Percentiles rank a stretch among this genome's conserved stretches.
These are phyloP conservation scores for Tricholomella constricta DNA, from an alignment of 768 basidiomycete genomes.

Conservation along the genomic window DNA sequence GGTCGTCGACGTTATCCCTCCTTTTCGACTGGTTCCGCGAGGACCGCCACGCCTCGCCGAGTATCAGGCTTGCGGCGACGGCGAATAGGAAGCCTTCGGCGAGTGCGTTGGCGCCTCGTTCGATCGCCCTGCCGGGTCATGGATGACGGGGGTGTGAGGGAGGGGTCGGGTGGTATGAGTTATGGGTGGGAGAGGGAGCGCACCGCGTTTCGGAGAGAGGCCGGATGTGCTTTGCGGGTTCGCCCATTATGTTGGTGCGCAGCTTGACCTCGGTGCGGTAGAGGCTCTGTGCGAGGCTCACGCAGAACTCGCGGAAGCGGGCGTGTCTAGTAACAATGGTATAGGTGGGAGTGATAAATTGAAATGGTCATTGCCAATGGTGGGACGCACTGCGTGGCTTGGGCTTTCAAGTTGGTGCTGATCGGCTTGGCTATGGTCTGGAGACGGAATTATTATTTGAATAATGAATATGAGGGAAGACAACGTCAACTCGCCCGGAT, in stretches of 20 bases:
- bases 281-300: constrained; percentile 74
- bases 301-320: constrained; percentile 68
- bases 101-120: constrained; percentile 81
- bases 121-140: constrained; percentile 66
- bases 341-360: too few relatives aligned
- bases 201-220: constrained; percentile 79
- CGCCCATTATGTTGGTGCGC: constrained; percentile 76
- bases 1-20: constrained; percentile 72
- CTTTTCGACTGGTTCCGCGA: constrained; percentile 70
- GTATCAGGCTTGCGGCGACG: constrained; percentile 72
- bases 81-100: constrained; percentile 85
- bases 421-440: constrained; percentile 89
- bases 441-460: not conserved
- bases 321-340: constrained; percentile 56
- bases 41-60: constrained; percentile 77
- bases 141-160: too few relatives aligned
- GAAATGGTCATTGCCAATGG: too few relatives aligned
- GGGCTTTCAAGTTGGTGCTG: constrained; percentile 63
- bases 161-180: too few relatives aligned
- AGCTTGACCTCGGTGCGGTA: constrained; percentile 73
- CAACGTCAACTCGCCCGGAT: constrained; percentile 56
- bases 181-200: constrained; percentile 18
- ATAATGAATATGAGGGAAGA: not conserved
- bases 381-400: constrained; percentile 64
- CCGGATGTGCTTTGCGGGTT: constrained; percentile 68